Percentiles rank a stretch among this genome's conserved stretches.
Evolutionary conservation across 2,329 filamentous ascomycete genomes (phyloP).

Genomic region (Albophoma yamanashiensis): DNA sequence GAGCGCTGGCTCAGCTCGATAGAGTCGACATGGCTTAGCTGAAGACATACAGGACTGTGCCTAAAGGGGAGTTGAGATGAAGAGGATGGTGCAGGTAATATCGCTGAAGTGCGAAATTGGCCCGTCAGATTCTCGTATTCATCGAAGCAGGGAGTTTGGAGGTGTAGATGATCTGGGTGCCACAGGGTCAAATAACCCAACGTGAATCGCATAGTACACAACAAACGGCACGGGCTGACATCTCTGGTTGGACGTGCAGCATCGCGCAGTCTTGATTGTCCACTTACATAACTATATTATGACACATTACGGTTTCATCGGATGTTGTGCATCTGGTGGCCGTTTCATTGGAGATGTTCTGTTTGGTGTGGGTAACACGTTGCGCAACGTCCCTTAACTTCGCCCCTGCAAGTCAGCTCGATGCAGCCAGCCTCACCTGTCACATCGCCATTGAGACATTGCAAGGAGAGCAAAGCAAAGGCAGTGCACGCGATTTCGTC

Average conservation of each 20-base stretch:
- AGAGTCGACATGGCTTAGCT: neutral
- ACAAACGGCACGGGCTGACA: neutral
- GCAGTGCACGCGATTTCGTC: neutral
- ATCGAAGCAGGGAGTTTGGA: neutral
- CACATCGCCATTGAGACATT: neutral
- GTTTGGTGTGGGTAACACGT: neutral
- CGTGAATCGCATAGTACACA: too few species aligned
- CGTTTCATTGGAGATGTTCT: neutral
- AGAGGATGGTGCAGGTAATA: too few species aligned
- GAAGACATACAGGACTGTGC: neutral
- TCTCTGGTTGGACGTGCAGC: neutral
- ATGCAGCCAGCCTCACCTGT: neutral
- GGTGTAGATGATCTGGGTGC: neutral
- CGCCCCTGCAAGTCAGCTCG: neutral
- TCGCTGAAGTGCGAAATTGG: neutral
- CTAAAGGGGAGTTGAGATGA: neutral
- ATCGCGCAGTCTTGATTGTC: neutral
- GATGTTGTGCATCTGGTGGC: neutral
- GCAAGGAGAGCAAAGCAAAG: neutral
- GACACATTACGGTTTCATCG: neutral
- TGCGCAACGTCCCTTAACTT: neutral
- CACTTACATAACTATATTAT: neutral
- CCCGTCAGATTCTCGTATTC: neutral
- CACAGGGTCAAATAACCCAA: neutral
- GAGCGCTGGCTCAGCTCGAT: neutral